A percentile compares a stretch with the other conserved stretches of the same genome.
Conservation (phyloP, 2,329 filamentous ascomycete species). For the Dichotomopilus funicola region DNA sequence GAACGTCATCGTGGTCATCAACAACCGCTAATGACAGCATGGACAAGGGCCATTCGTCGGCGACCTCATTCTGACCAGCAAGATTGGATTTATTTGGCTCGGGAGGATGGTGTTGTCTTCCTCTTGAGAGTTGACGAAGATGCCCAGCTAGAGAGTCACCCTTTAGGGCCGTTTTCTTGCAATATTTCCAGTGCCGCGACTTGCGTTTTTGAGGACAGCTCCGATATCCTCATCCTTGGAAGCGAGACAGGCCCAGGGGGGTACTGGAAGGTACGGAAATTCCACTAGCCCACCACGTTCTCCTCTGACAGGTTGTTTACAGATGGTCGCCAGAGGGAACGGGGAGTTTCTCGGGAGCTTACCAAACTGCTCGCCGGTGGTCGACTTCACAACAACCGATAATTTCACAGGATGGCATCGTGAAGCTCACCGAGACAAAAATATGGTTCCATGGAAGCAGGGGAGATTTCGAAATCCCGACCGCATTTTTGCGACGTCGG, state of each 20-base stretch:
- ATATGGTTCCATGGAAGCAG: constrained; percentile 17
- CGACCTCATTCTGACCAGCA: constrained; percentile 54
- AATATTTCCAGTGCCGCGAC: constrained; percentile 80
- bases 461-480: constrained; percentile 46
- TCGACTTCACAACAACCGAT: constrained; percentile 48
- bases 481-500: constrained; percentile 60
- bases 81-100: constrained; percentile 78
- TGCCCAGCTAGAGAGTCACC: constrained; percentile 48
- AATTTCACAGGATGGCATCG: constrained; percentile 28
- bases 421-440: constrained; percentile 13
- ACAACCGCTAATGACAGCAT: constrained; percentile 69
- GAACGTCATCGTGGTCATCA: constrained; percentile 40
- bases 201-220: constrained; percentile 58
- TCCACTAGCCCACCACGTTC: neutral
- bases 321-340: constrained; percentile 50
- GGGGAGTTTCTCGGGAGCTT: constrained; percentile 53
- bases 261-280: constrained; percentile 55
- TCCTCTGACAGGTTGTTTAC: constrained; percentile 8
- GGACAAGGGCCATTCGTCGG: constrained; percentile 70
- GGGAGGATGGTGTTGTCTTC: constrained; percentile 78
- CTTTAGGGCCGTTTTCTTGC: constrained; percentile 58
- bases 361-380: constrained; percentile 55
- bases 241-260: constrained; percentile 74
- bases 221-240: constrained; percentile 73
- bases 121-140: constrained; percentile 61